These are phyloP conservation scores for Colletotrichum sp. DNA, from an alignment of 2,329 filamentous ascomycete species.

Conservation along the genomic window DNA sequence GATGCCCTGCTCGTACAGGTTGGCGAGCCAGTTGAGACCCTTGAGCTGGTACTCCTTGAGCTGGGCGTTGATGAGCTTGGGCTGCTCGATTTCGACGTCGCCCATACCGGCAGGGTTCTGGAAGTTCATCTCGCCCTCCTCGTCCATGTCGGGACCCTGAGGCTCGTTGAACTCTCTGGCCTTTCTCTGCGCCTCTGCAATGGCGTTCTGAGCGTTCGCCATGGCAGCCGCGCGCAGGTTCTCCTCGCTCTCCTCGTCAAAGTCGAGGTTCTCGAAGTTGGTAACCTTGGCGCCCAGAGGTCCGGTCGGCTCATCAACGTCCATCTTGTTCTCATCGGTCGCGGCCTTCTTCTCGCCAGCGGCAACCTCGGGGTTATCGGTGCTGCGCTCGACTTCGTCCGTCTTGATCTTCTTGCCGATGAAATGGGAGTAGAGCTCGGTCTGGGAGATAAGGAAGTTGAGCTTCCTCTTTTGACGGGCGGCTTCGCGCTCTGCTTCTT, in stretches of 20 bases:
- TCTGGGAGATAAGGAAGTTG: conserved; percentile 99
- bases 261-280: conserved; percentile 92
- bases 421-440: conserved; percentile 98
- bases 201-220: conserved; percentile 95
- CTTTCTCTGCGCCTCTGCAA: conserved; percentile 92
- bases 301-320: conserved; percentile 59
- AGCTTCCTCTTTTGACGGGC: conserved; percentile 98
- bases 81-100: conserved; percentile 92
- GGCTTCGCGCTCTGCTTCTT: conserved; percentile 95
- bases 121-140: conserved; percentile 99
- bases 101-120: conserved; percentile 96
- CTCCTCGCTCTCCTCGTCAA: conserved; percentile 92
- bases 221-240: conserved; percentile 82
- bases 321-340: conserved; percentile 45
- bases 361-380: conserved; percentile 78
- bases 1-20: conserved; percentile 99
- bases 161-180: conserved; percentile 88
- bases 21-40: conserved; percentile 98
- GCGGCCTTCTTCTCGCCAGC: conserved; percentile 52
- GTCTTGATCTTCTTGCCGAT: conserved; percentile 99
- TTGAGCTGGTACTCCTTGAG: conserved; percentile 99
- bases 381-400: conserved; percentile 89
- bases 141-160: conserved; percentile 71
- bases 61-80: conserved; percentile 89
- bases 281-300: conserved; percentile 76